Evolutionary conservation across 2,329 filamentous ascomycete species (phyloP).

Genomic region (Penicillium sp.): DNA sequence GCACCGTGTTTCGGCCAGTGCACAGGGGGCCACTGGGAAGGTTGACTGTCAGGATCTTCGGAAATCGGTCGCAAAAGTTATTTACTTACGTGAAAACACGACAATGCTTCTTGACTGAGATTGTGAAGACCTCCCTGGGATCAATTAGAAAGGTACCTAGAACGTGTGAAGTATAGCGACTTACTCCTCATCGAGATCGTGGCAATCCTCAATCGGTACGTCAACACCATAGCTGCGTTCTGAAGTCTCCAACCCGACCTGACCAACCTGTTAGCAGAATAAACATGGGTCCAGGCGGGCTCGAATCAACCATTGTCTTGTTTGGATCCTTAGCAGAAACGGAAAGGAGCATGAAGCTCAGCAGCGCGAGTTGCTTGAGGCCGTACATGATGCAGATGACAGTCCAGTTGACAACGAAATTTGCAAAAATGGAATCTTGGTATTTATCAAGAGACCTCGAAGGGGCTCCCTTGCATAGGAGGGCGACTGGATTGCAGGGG

Average conservation of each 20-base stretch:
- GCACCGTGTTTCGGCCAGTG: constrained; percentile 23
- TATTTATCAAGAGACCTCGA: neutral
- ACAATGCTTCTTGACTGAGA: constrained; percentile 23
- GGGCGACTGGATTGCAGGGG: constrained; percentile 1
- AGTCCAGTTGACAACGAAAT: neutral
- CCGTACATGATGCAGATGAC: constrained; percentile 20
- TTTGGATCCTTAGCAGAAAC: constrained; percentile 15
- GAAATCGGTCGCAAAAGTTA: neutral
- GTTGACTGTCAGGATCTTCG: neutral
- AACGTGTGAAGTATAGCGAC: neutral
- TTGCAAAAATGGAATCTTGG: neutral
- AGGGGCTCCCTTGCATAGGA: constrained; percentile 7
- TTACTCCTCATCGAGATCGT: constrained; percentile 24
- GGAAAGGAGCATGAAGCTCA: constrained; percentile 24
- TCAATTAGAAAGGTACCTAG: neutral
- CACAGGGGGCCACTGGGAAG: constrained; percentile 17
- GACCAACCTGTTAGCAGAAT: neutral
- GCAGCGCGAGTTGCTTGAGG: constrained; percentile 18
- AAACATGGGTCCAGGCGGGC: neutral
- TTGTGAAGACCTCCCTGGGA: constrained; percentile 18
- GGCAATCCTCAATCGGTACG: constrained; percentile 23
- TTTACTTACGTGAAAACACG: constrained; percentile 25
- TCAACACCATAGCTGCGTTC: constrained; percentile 17
- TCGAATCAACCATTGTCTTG: constrained; percentile 13
- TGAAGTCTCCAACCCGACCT: constrained; percentile 24